Conservation (phyloP, 495 filamentous ascomycete genomes). For the Clavariopsis aquatica region DNA sequence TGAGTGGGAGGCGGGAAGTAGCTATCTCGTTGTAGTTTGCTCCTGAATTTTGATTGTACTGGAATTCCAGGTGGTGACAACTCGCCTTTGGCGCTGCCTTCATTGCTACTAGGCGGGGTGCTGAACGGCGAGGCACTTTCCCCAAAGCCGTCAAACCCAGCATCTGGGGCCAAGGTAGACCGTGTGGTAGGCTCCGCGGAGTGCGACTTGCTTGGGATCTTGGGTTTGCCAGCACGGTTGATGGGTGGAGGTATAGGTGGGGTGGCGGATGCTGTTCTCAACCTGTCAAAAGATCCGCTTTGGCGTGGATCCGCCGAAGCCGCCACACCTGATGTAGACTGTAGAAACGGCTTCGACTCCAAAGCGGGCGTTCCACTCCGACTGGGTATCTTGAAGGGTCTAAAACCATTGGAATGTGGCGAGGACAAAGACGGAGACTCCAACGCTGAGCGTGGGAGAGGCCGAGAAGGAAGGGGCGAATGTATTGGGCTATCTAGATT, state of each 20-base stretch:
- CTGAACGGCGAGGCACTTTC: constrained; percentile 81
- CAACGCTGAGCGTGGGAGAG: constrained; percentile 47
- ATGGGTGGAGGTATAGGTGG: constrained; percentile 62
- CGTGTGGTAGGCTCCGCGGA: constrained; percentile 26
- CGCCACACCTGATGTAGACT: constrained; percentile 23
- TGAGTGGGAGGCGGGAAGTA: constrained; percentile 55
- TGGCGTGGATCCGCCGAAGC: constrained; percentile 29
- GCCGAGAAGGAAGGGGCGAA: constrained; percentile 45
- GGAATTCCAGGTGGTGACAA: constrained; percentile 20
- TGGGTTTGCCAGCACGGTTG: constrained; percentile 82
- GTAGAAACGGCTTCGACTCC: constrained; percentile 44
- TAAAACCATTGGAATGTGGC: constrained; percentile 52
- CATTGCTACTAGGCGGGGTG: constrained; percentile 83
- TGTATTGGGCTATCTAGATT: constrained; percentile 38
- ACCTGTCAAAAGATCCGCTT: constrained; percentile 11
- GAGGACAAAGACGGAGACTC: constrained; percentile 54
- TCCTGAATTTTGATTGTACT: constrained; percentile 19
- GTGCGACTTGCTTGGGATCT: constrained; percentile 56
- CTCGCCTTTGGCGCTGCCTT: constrained; percentile 57
- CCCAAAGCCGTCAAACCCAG: constrained; percentile 40
- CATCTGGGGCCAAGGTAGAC: constrained; percentile 45
- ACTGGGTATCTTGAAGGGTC: constrained; percentile 56
- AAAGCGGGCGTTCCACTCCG: constrained; percentile 52
- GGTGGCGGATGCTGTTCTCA: constrained; percentile 37
- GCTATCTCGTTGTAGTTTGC: constrained; percentile 27